Percentiles rank a stretch among this genome's conserved stretches.
These are phyloP conservation scores for Debaryomyces subglobosus DNA, from an alignment of 1,139 yeast species.

Conservation along the genomic window DNA sequence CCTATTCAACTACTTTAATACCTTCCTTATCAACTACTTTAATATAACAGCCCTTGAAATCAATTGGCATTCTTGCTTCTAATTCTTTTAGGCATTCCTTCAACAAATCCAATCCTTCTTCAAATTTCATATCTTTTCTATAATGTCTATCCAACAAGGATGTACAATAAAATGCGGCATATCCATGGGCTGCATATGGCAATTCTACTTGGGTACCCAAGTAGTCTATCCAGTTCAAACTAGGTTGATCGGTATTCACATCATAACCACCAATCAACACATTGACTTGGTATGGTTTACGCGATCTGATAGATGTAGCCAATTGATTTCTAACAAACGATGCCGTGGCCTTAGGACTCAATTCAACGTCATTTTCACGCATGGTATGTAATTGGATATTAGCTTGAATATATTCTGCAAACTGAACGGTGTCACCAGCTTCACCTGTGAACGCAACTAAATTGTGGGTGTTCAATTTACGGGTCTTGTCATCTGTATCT, in stretches of 20 bases:
- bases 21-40: constrained; percentile 81
- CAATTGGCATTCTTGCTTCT: constrained; percentile 88
- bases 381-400: constrained; percentile 86
- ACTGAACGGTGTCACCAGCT: constrained; percentile 96
- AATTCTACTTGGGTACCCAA: constrained; percentile 88
- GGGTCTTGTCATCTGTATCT: constrained; percentile 85
- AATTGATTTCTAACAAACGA: constrained; percentile 86
- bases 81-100: constrained; percentile 77
- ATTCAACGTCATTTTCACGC: constrained; percentile 77
- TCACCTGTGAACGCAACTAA: constrained; percentile 94
- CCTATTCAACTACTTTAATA: constrained; percentile 35
- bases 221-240: constrained; percentile 89
- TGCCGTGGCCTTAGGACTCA: constrained; percentile 84
- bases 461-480: constrained; percentile 72
- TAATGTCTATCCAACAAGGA: constrained; percentile 92
- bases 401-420: constrained; percentile 92
- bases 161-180: constrained; percentile 91
- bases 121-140: constrained; percentile 71
- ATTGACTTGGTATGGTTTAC: constrained; percentile 93
- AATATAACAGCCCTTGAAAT: constrained; percentile 86
- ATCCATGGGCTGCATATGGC: constrained; percentile 97
- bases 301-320: constrained; percentile 83
- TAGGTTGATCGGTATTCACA: constrained; percentile 60
- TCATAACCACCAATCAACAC: constrained; percentile 87
- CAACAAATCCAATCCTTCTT: constrained; percentile 79